Evolutionary conservation across 179 eudicot genomes (phyloP).

Genomic region (Silene coronaria): DNA sequence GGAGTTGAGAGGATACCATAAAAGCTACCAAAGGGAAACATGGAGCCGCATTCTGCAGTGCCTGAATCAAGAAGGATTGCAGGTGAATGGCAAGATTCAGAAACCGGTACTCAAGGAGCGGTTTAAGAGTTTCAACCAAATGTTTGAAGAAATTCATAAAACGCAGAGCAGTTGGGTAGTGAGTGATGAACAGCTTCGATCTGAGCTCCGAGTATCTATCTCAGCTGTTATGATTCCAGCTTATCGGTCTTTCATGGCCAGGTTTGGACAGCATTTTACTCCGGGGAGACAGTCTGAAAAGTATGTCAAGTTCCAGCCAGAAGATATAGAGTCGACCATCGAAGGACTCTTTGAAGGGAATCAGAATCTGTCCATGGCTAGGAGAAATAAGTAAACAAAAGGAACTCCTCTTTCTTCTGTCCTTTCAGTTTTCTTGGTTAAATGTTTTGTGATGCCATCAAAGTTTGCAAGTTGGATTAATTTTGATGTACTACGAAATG

Average conservation of each 20-base stretch:
- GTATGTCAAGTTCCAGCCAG: conserved; percentile 68
- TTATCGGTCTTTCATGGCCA: conserved; percentile 50
- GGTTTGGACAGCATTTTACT: conserved; percentile 50
- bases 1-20: conserved; percentile 57
- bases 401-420: neutral
- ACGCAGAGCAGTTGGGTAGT: conserved; percentile 83
- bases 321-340: conserved; percentile 57
- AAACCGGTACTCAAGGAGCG: conserved; percentile 63
- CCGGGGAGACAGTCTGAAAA: conserved; percentile 48
- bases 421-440: neutral
- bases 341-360: conserved; percentile 67
- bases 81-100: conserved; percentile 49
- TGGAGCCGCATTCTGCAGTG: conserved; percentile 56
- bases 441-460: neutral
- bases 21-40: conserved; percentile 73
- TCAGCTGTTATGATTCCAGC: conserved; percentile 73
- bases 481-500: conserved; percentile 18
- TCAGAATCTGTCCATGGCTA: conserved; percentile 39
- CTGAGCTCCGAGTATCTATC: conserved; percentile 72
- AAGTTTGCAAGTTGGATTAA: conserved; percentile 15
- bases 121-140: conserved; percentile 57
- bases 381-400: conserved; percentile 23
- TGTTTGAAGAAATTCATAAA: conserved; percentile 75
- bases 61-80: conserved; percentile 56
- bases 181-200: conserved; percentile 73